Percentiles rank a stretch among this genome's conserved stretches.
Conservation (phyloP, 352 stramenopile genomes). For the Peronospora tabacina region DNA sequence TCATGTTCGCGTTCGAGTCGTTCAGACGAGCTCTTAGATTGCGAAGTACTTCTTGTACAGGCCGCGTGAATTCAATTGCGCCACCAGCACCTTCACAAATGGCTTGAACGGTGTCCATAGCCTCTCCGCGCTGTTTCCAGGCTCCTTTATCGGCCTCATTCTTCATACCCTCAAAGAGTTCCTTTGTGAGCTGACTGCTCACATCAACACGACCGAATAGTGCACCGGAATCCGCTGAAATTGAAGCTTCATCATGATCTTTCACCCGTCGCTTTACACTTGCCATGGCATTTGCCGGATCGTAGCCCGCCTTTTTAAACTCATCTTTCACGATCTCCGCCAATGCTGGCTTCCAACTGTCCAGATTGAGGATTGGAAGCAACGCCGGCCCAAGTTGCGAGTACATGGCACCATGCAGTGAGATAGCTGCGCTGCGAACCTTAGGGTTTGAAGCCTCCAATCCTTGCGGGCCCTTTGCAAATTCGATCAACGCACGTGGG, state of each 20-base stretch:
- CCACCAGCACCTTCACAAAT: conserved; percentile 72
- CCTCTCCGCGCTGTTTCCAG: conserved; percentile 78
- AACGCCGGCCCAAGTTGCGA: conserved; percentile 72
- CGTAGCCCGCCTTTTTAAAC: conserved; percentile 77
- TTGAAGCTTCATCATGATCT: conserved; percentile 44
- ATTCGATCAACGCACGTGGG: conserved; percentile 65
- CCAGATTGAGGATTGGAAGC: conserved; percentile 69
- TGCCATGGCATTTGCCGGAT: conserved; percentile 44
- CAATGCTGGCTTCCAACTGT: conserved; percentile 80
- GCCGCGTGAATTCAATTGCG: conserved; percentile 79
- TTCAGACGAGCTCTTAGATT: conserved; percentile 66
- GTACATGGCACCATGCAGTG: conserved; percentile 74
- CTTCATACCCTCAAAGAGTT: conserved; percentile 81
- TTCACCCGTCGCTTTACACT: conserved; percentile 67
- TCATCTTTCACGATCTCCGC: conserved; percentile 66
- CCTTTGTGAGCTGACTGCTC: conserved; percentile 75
- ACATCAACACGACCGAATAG: conserved; percentile 76
- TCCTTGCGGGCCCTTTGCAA: conserved; percentile 57
- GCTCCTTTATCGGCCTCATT: conserved; percentile 78
- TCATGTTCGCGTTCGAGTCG: conserved; percentile 84
- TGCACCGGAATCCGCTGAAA: conserved; percentile 36
- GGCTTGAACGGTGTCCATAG: conserved; percentile 69
- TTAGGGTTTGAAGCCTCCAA: conserved; percentile 79
- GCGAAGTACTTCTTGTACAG: conserved; percentile 70
- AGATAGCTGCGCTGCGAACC: conserved; percentile 56